phyloP scores from a whole-genome alignment of 257 asterid genomes.

The Solanum sitiens region DNA sequence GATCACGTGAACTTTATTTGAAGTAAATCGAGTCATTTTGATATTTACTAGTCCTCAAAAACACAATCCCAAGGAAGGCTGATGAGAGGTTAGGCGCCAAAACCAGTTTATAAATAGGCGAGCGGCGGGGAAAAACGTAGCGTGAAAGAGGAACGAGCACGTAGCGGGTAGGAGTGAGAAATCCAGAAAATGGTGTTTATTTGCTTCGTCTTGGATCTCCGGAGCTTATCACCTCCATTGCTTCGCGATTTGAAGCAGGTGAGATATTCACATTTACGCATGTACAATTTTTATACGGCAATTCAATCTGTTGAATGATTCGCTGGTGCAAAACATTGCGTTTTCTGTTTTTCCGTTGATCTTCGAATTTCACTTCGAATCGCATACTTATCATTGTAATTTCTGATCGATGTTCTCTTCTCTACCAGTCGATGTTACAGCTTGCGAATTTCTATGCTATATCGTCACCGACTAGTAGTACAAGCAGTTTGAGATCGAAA shows the following conservation, averaged over 20 bases:
- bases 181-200: slow-evolving; percentile 45
- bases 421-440: slow-evolving; percentile 61
- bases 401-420: not conserved
- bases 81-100: slow-evolving; percentile 19
- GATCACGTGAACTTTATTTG: not conserved
- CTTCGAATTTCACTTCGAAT: not conserved
- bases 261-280: not conserved
- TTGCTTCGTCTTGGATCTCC: slow-evolving; percentile 74
- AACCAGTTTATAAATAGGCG: not conserved
- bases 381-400: not conserved
- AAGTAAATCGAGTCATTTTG: not conserved
- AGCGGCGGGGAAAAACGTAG: not conserved
- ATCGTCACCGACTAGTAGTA: slow-evolving; percentile 16
- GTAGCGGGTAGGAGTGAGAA: not conserved
- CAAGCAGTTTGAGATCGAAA: slow-evolving; percentile 23
- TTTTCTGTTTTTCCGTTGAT: not conserved
- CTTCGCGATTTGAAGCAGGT: slow-evolving; percentile 91
- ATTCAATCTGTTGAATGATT: not conserved
- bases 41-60: not conserved
- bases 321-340: not conserved
- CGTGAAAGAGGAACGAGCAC: not conserved
- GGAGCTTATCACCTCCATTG: slow-evolving; percentile 55
- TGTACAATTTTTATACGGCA: not conserved
- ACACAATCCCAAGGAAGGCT: not conserved
- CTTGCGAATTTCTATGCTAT: slow-evolving; percentile 76